Percentiles rank a stretch among this genome's conserved stretches.
Conservation (phyloP, 805 yeast genomes). For the Barnettozyma vustinii region DNA sequence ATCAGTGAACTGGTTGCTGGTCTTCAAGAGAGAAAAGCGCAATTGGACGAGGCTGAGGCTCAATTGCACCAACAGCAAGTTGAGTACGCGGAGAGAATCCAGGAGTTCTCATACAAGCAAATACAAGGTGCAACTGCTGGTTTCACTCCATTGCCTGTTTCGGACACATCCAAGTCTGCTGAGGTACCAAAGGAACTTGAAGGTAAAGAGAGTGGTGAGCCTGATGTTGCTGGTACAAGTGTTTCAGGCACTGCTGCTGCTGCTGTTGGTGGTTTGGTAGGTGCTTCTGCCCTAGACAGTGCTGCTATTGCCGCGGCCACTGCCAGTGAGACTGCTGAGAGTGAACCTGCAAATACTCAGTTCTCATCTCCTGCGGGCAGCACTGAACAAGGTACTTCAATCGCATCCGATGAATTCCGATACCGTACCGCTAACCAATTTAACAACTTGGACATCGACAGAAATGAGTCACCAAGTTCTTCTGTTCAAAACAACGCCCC, state of each 20-base stretch:
- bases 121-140: constrained; percentile 29
- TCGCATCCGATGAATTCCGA: constrained; percentile 23
- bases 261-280: constrained; percentile 12
- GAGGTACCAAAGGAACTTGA: constrained; percentile 2
- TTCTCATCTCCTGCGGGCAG: constrained; percentile 21
- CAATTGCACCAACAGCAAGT: constrained; percentile 35
- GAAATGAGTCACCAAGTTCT: constrained; percentile 82
- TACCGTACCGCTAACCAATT: constrained; percentile 17
- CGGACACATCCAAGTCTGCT: constrained; percentile 7
- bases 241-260: constrained; percentile 16
- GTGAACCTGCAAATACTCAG: constrained; percentile 26
- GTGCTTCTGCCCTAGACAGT: constrained; percentile 26
- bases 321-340: constrained; percentile 27
- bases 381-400: constrained; percentile 24
- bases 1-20: constrained; percentile 31
- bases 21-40: constrained; percentile 31
- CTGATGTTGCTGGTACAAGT: constrained; percentile 17
- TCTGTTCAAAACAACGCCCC: constrained; percentile 93
- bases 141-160: constrained; percentile 4
- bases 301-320: constrained; percentile 21
- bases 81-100: constrained; percentile 34
- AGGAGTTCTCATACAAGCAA: constrained; percentile 34
- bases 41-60: constrained; percentile 34
- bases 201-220: constrained; percentile 18
- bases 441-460: constrained; percentile 28